Base-by-base conservation (phyloP, 1,139 yeast genomes). In the Saccharomycopsis hybrid region DNA sequence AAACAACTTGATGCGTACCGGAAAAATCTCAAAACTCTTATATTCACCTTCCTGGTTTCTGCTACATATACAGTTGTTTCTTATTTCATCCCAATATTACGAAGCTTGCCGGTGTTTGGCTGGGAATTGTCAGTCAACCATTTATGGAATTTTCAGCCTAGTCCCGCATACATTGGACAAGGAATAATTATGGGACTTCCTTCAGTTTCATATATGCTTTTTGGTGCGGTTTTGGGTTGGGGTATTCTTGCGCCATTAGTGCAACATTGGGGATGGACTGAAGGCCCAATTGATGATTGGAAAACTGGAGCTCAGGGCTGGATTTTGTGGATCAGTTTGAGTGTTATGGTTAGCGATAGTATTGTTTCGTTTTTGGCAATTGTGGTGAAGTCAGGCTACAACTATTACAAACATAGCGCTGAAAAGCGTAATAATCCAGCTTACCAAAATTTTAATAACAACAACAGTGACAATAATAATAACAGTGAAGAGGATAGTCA, bases 141-240 rank as follows among this genome's bases (percentile, higher is more conserved):
- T 64, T 71, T 85, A 45, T 86, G 97, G 94, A 82, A 86, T 51
- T 77, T 92, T 53, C 96, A 92, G 63, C 96, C 97, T 0, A 88
- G 97, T 0, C 97, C 98, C 0, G 97, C 98, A 0, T 92, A 92
- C 63, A 77, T 92, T 40, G 98, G 98, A 2, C 98, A 92, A 65
- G 98, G 98, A 3, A 89, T 92, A 43, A 92, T 92, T 51, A 92
- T 92, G 98, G 98, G 98, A 0, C 69, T 88, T 5, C 89, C 92
- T 1, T 90, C 97, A 0, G 95, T 90, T 0, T 74, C 87, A 2
- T 86, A 90, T 56, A 92, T 92, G 97, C 68, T 92, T 42, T 76
- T 88, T 59, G 98, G 98, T 2, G 82, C 95, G 18, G 58, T 92
- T 2, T 60, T 90, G 4, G 98, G 98, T 0, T 92, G 98, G 98